These are phyloP conservation scores for Phytophthora chlamydospora DNA, from an alignment of 352 stramenopile species.

Conservation along the genomic window DNA sequence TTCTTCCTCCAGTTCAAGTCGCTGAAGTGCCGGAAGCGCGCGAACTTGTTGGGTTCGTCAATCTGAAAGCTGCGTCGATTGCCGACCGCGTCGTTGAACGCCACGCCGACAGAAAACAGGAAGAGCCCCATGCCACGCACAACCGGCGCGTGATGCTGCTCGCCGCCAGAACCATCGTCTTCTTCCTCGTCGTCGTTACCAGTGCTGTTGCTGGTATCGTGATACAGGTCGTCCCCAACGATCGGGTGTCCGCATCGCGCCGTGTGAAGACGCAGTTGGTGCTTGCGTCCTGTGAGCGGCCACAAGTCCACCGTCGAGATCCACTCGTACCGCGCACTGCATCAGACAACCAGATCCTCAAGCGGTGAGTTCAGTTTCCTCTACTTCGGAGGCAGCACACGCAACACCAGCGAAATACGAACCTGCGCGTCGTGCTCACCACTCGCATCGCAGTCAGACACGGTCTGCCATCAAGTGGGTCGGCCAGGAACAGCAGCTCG, in stretches of 20 bases:
- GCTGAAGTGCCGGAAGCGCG: slow-evolving; percentile 66
- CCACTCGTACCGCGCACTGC: slow-evolving; percentile 55
- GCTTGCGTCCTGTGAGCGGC: slow-evolving; percentile 69
- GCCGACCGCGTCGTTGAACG: slow-evolving; percentile 44
- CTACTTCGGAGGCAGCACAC: background rate
- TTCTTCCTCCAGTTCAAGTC: slow-evolving; percentile 47
- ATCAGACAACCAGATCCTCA: slow-evolving; percentile 8
- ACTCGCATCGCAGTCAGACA: slow-evolving; percentile 43
- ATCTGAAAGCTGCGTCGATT: slow-evolving; percentile 54
- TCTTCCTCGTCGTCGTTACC: background rate
- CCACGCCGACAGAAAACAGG: slow-evolving; percentile 50
- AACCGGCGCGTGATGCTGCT: slow-evolving; percentile 26
- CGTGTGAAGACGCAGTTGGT: slow-evolving; percentile 76
- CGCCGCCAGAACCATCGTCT: background rate
- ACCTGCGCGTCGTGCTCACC: slow-evolving; percentile 46
- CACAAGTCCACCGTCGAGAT: slow-evolving; percentile 72
- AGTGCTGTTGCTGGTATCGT: slow-evolving; percentile 17
- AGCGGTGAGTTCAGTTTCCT: slow-evolving; percentile 1
- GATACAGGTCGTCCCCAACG: slow-evolving; percentile 70
- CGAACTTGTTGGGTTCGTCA: slow-evolving; percentile 65
- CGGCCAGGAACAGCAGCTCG: slow-evolving; percentile 34
- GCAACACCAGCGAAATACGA: background rate
- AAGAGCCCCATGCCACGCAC: slow-evolving; percentile 60
- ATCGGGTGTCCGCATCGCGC: slow-evolving; percentile 64
- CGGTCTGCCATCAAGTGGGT: slow-evolving; percentile 30